Base-by-base conservation (phyloP, 208 protist species). In the Leishmania guyanensis region DNA sequence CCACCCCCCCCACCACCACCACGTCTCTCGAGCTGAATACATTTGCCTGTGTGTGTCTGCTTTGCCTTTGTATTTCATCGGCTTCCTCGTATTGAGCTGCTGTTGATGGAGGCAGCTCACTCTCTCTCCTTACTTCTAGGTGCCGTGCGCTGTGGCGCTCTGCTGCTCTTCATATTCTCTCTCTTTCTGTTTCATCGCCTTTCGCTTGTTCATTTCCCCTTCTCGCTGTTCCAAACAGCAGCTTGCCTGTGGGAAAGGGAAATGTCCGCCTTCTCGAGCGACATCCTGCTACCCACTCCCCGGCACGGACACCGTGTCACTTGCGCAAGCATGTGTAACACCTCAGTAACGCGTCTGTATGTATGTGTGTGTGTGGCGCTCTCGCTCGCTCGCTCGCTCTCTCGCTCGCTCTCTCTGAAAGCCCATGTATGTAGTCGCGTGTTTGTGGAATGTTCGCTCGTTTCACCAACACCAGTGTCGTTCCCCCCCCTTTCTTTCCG, bases 151-250 rank as follows among this genome's bases (percentile, higher is more conserved):
- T 58, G 46, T 79, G 17, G 10, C 5, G 20, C n/a, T 62, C 76
- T 69, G 62, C 53, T 20, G 64, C 54, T 60, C 78, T 74, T 66
- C 20, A 20, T 70, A 51, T 79, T 56, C 70, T 82, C 8, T 51
- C 36, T 43, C 68, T 62, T n/a, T 46, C 64, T 54, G 16, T 29
- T 43, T 58, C 26, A 10, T 75, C 17, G 5, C 46, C 22, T 20
- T 62, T 43, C 17, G 64, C 26, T 66, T 66, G 70, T 75, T n/a
- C 4, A 62, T 64, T 8, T 43, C 12, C 16, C 36, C 29, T 72
- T 50, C 16, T 62, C 56, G 43, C 43, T 46, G 43, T 3, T 46
- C 43, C 43, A 46, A 46, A 46, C 43, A 46, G 43, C 43, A 46
- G 43, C 43, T 46, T 46, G 43, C 43, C 43, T 46, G 43, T 46